Base-by-base conservation (phyloP, 352 stramenopile genomes). In the Aphanomyces euteiches region DNA sequence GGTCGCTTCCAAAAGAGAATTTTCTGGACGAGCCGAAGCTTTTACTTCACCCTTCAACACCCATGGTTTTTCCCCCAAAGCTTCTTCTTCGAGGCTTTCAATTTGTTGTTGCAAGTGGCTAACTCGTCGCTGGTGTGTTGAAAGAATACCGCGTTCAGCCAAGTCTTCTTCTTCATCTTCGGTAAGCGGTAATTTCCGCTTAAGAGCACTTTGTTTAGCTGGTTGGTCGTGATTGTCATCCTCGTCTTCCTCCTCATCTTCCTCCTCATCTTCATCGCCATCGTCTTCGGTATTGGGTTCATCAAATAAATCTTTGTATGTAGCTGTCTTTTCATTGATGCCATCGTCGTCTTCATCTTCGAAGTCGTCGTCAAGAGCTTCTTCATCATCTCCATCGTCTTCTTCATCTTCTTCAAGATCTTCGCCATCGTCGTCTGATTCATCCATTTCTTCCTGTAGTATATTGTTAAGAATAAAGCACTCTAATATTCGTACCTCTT, bases 31-130 rank as follows among this genome's bases (percentile, higher is more conserved):
- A 39, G 86, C 84, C 12, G 79, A 84, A 0, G 85, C 92, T 56
- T 83, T 89, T 36, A 95, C 85, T 77, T 98, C 94, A 71, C 94
- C 94, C 70, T 92, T 96, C 76, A 98, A 86, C 76, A 89, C 74
- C 94, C 94, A 98, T 38, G 90, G 90, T 75, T 98, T 98, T 66
- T 98, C 92, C 4, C 85, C 79, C n/a, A 98, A 78, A 17, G 95
- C 83, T 72, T 95, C 81, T 45, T 93, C 73, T 72, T 97, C 91
- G 54, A 97, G 76, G 56, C 93, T 78, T 48, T 87, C 82, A 67
- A 97, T 97, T 64, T 97, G 79, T 63, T 92, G 80, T 66, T 90
- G 80, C 59, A 93, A 72, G 19, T 78, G 78, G 45, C 85, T 73
- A 36, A 84, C 79, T 54, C 88, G 82, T 28, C 82, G 87, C 73